Evolutionary conservation across 169 alveolate genomes (phyloP).

Genomic region (Plasmodium blacklocki): DNA sequence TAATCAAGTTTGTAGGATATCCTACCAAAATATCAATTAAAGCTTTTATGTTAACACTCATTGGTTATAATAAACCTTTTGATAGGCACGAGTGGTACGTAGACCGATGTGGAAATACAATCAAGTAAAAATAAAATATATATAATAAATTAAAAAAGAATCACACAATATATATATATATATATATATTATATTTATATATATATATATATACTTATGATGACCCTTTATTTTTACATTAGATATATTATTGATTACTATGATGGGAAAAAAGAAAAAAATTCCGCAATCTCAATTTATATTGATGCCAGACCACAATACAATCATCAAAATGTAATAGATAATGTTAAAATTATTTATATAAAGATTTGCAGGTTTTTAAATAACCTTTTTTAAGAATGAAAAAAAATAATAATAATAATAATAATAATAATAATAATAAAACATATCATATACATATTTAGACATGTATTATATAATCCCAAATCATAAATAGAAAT

Average conservation of each 20-base stretch:
- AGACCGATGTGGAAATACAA: constrained; percentile 85
- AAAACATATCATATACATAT: neutral
- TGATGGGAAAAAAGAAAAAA: constrained; percentile 55
- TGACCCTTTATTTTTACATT: neutral
- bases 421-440: neutral
- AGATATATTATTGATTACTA: constrained; percentile 59
- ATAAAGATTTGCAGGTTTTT: constrained; percentile 27
- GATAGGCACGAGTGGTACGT: constrained; percentile 88
- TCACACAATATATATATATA: neutral
- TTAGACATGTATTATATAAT: neutral
- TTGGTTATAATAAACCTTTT: constrained; percentile 84
- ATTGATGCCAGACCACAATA: constrained; percentile 49
- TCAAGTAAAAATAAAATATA: constrained; percentile 72
- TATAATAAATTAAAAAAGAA: neutral
- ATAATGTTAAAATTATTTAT: constrained; percentile 31
- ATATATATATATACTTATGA: neutral
- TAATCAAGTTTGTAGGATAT: constrained; percentile 80
- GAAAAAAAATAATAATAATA: neutral
- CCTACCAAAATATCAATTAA: constrained; percentile 81
- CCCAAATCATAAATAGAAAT: too few species aligned
- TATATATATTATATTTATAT: neutral
- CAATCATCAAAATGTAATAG: constrained; percentile 27
- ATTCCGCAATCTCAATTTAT: constrained; percentile 41
- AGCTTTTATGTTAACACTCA: constrained; percentile 74
- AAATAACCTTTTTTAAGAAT: neutral